A percentile compares a stretch with the other conserved stretches of the same genome.
Conservation (phyloP, 192 early-diverging fungal genomes). For the Linnemannia hyalina region DNA sequence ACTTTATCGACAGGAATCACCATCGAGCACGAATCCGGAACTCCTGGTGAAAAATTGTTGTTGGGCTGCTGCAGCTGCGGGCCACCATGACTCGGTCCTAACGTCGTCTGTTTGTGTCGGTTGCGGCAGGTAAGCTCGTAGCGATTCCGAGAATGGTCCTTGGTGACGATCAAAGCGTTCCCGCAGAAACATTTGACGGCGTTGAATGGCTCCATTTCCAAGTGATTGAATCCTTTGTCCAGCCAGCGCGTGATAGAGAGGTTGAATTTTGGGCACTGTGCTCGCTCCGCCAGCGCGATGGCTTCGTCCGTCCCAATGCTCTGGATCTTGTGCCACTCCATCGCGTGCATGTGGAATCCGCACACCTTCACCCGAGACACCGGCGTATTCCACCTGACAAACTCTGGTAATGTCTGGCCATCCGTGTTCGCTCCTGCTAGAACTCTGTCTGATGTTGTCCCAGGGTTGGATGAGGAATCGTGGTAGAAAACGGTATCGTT, state of each 20-base stretch:
- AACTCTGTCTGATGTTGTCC: background rate
- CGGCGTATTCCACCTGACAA: background rate
- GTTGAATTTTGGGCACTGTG: slow-evolving; percentile 40
- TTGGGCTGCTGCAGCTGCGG: background rate
- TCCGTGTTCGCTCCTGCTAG: background rate
- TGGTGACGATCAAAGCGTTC: slow-evolving; percentile 26
- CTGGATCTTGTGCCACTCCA: slow-evolving; percentile 45
- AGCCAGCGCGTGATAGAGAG: slow-evolving; percentile 46
- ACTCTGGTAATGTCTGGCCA: background rate
- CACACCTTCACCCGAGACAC: slow-evolving; percentile 24
- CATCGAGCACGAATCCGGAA: slow-evolving; percentile 2
- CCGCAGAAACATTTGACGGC: slow-evolving; percentile 24
- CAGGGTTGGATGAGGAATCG: background rate
- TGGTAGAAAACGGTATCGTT: background rate
- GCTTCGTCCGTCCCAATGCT: background rate
- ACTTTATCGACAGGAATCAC: slow-evolving; percentile 11
- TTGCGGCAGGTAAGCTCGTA: slow-evolving; percentile 24
- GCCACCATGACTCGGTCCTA: background rate
- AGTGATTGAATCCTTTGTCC: slow-evolving; percentile 7
- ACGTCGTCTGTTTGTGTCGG: background rate
- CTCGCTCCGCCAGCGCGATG: slow-evolving; percentile 14
- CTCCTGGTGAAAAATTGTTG: background rate
- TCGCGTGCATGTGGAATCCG: slow-evolving; percentile 54
- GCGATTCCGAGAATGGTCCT: background rate
- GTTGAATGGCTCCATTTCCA: slow-evolving; percentile 29